Evolutionary conservation across 805 yeast species (phyloP).

Genomic region (Ogataea saltuana): DNA sequence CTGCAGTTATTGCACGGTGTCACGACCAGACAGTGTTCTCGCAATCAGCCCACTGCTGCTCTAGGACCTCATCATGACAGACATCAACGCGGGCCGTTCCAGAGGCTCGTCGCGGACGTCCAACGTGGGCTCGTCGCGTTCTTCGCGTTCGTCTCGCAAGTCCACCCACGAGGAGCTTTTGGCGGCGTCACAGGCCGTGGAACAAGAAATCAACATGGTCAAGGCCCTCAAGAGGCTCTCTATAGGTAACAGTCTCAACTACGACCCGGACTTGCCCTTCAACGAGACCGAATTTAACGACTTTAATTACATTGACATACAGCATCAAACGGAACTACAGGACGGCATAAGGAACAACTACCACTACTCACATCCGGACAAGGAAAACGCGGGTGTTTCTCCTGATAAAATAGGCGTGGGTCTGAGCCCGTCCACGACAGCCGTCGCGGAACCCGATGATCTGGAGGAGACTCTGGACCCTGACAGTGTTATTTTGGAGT

Average conservation of each 20-base stretch:
- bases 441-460: conserved; percentile 14
- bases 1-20: too few relatives aligned
- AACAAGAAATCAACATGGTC: conserved; percentile 71
- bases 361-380: conserved; percentile 8
- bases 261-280: conserved; percentile 72
- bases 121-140: conserved; percentile 1
- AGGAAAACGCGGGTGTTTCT: conserved; percentile 2
- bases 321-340: conserved; percentile 8
- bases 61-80: too few relatives aligned
- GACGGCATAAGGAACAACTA: neutral
- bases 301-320: conserved; percentile 20
- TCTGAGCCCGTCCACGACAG: neutral
- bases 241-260: conserved; percentile 58
- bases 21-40: too few relatives aligned
- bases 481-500: conserved; percentile 30
- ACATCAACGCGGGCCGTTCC: conserved; percentile 3
- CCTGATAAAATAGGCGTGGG: neutral
- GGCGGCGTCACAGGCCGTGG: conserved; percentile 75
- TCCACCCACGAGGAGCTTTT: conserved; percentile 41
- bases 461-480: conserved; percentile 18
- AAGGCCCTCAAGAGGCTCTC: conserved; percentile 72
- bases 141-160: conserved; percentile 23
- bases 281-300: conserved; percentile 29
- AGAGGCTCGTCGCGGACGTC: conserved; percentile 5
- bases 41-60: too few relatives aligned